Base-by-base conservation (phyloP, 2,329 filamentous ascomycete species). In the Neodidymelliopsis sp. region DNA sequence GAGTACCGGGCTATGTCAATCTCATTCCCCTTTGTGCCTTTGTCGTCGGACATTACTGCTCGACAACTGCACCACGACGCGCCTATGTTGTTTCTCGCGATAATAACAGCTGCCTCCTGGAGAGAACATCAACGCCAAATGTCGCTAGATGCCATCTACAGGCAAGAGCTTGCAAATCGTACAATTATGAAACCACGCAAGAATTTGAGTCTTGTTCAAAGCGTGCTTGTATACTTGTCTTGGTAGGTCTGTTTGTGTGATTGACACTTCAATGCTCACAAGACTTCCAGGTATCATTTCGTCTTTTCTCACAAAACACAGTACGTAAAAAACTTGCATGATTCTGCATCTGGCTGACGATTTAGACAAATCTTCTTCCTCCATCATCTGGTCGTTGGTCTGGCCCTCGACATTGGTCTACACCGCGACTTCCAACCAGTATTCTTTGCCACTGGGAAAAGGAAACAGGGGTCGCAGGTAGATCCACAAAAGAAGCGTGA, bases 301-400 rank as follows among this genome's bases (percentile, higher is more conserved):
- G 54, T 69, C 0, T 70, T 70, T 27, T 69, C 64, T 33, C 68
- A 71, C 45, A 69, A 70, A 34, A 70, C 68, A 6, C 67, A 72
- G 40, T 66, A 67, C 29, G 57, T 59, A n/a, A n/a, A n/a, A n/a
- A n/a, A n/a, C n/a, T n/a, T n/a, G n/a, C n/a, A n/a, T n/a, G n/a
- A n/a, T n/a, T n/a, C n/a, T n/a, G n/a, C n/a, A n/a, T 31, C 15
- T 2, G 15, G 8, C 45, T 49, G n/a, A 49, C 28, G 4, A 18
- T 12, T 4, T 10, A 50, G 47, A 13, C 47, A 50, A 27, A 68
- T 64, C 12, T 68, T 67, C 33, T 66, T 67, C 15, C 42, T 72
- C 2, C 62, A 70, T 18, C 66, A 70, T 25, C 52, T 70, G 10
- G 60, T 66, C 2, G 57, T 66, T 45, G 67, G 66, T 0, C 43